Base-by-base conservation (phyloP, 768 basidiomycete species). In the Pleurotus giganteus region DNA sequence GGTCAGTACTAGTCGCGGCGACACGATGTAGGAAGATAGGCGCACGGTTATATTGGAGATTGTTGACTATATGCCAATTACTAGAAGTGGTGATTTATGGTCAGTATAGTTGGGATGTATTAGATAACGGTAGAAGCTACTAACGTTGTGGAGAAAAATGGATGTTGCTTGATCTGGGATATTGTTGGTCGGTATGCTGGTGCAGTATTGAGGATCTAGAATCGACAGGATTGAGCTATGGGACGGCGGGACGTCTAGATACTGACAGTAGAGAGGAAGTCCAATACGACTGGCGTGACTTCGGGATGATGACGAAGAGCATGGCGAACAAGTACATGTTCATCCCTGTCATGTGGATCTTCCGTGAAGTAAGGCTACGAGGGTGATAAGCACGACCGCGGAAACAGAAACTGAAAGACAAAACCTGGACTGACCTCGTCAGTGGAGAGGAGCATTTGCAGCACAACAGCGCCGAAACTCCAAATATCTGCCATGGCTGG, bases 401-500 rank as follows among this genome's bases (percentile, higher is more conserved):
- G 27, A 11, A 2, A 1, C 15, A 17, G 21, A n/a, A 26, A 29
- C 15, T 17, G 4, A 47, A 27, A n/a, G 21, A 6, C 8, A 7
- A 41, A 21, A 7, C 15, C 12, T n/a, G 23, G 13, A 27, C 53
- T 12, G 32, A 54, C 55, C 51, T 43, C 12, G 8, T 51, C 32
- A 12, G 42, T 53, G 17, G 49, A 57, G 4, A 59, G 19, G 27
- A 61, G 42, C 58, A 61, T 57, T 29, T 61, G 58, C 6, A 59
- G 28, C 19, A 61, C 13, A 12, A 61, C 12, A 31, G 56, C 31
- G 0, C 58, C 58, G 7, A 54, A 57, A 2, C 47, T 56, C 46
- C 53, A 61, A 9, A 59, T 55, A 47, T 61, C 60, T 29, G 54
- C 21, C 24, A 26, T 15, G 4, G 36, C 32, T 0, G 55, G 55